These are phyloP conservation scores for Acacia melanoxylon DNA, from an alignment of 306 rosid genomes.

Conservation along the genomic window DNA sequence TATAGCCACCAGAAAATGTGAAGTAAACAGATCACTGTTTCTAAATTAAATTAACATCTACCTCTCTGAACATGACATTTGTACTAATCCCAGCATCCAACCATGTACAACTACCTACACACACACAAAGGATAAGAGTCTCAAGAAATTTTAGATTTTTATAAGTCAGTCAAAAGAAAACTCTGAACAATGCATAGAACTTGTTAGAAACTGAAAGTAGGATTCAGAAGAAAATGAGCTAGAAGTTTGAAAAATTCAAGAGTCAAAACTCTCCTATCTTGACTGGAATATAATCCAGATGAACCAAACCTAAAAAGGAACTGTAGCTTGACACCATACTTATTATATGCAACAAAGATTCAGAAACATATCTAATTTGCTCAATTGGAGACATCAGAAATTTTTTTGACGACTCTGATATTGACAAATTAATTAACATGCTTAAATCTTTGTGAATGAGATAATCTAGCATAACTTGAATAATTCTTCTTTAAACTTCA, in stretches of 20 bases:
- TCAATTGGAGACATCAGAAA: neutral
- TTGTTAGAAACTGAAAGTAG: neutral
- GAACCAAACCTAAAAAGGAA: neutral
- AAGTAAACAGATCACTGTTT: neutral
- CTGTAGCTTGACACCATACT: neutral
- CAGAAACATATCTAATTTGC: neutral
- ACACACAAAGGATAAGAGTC: neutral
- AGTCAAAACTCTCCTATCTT: neutral
- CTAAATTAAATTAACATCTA: neutral
- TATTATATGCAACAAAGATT: neutral
- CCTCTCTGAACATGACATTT: neutral
- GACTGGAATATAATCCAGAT: neutral
- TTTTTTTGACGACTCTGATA: neutral
- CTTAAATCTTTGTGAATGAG: neutral
- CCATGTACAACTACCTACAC: neutral
- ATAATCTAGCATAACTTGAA: neutral
- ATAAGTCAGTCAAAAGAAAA: neutral
- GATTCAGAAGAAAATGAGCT: neutral
- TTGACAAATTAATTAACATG: neutral
- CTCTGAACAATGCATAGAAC: no score
- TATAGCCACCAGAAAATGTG: neutral
- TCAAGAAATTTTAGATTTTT: neutral
- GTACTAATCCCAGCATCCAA: neutral
- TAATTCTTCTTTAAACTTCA: neutral
- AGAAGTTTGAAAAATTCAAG: neutral